Conservation (phyloP, 2,329 filamentous ascomycete species). For the Xylogone sp. region DNA sequence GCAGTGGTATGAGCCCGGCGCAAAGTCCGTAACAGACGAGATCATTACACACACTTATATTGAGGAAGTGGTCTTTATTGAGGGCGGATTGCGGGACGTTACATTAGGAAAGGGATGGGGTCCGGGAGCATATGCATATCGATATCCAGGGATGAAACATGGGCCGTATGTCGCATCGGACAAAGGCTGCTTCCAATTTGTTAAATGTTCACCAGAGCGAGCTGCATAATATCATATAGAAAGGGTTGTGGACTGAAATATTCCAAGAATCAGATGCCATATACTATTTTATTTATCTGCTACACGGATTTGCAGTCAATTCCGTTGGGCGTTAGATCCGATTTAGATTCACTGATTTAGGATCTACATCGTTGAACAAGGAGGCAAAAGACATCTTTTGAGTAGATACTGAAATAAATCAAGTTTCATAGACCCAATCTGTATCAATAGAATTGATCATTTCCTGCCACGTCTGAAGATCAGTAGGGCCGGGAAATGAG, state of each 20-base stretch:
- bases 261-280: too few species aligned
- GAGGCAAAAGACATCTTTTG: too few species aligned
- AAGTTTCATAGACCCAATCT: neutral
- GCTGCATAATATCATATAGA: too few species aligned
- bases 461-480: neutral
- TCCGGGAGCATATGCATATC: neutral
- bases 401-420: too few species aligned
- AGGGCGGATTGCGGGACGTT: neutral
- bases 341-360: too few species aligned
- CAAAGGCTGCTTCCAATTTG: neutral
- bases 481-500: neutral
- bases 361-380: too few species aligned
- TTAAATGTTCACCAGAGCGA: neutral
- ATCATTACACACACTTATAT: neutral
- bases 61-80: neutral
- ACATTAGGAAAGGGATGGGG: neutral
- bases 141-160: neutral
- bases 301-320: too few species aligned
- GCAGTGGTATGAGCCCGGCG: neutral
- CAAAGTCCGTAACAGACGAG: neutral
- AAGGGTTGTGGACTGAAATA: too few species aligned
- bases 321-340: too few species aligned
- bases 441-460: neutral
- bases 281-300: too few species aligned
- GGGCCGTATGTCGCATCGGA: neutral